Evolutionary conservation across 768 basidiomycete genomes (phyloP).

Genomic region (Auricularia auricula-judae): DNA sequence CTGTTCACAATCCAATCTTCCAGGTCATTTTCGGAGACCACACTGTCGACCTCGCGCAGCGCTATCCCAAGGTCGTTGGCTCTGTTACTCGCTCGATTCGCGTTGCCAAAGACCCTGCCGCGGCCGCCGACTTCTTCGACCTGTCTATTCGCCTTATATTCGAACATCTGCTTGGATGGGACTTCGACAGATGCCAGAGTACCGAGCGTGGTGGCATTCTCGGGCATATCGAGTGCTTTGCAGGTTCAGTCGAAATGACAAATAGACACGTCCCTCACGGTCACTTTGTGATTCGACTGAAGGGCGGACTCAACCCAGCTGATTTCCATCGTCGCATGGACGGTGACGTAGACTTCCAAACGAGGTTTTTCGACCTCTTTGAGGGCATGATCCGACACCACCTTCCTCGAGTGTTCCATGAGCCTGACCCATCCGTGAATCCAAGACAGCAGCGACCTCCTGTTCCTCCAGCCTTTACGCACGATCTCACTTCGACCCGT

Average conservation of each 20-base stretch:
- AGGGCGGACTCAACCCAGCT: no score
- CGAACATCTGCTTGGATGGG: no score
- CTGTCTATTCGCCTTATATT: no score
- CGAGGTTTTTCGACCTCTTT: slow-evolving; percentile 21
- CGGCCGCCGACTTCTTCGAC: no score
- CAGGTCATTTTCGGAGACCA: slow-evolving; percentile 20
- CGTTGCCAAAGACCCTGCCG: no score
- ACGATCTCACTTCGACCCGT: no score
- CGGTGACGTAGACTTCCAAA: slow-evolving; percentile 9
- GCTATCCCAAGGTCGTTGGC: no score
- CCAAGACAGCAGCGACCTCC: no score
- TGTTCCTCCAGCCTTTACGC: no score
- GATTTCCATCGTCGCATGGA: slow-evolving; percentile 9
- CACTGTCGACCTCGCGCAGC: background rate
- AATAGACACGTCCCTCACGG: slow-evolving; percentile 20
- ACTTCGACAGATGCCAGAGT: no score
- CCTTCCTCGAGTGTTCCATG: slow-evolving; percentile 10
- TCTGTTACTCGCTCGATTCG: no score
- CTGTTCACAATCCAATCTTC: slow-evolving; percentile 19
- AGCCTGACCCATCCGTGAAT: no score
- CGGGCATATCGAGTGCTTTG: slow-evolving; percentile 19
- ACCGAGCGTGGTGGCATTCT: slow-evolving; percentile 2
- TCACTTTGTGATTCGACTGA: slow-evolving; percentile 22
- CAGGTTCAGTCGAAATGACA: slow-evolving; percentile 19
- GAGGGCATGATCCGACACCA: slow-evolving; percentile 23